Conservation (phyloP, 2,329 filamentous ascomycete genomes). For the Diaporthe caulivora region DNA sequence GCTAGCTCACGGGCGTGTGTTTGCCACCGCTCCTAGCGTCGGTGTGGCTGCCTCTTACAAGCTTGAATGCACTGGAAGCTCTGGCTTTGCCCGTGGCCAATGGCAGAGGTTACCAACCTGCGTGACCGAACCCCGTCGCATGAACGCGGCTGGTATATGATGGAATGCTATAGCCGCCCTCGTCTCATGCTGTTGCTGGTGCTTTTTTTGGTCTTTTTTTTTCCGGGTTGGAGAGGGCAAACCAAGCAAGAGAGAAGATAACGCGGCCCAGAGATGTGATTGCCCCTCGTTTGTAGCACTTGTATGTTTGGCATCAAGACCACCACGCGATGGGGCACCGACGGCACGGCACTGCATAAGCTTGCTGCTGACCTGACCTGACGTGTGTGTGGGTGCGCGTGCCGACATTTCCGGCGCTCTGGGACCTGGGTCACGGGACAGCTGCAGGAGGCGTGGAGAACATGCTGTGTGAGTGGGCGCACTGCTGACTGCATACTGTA, state of each 20-base stretch:
- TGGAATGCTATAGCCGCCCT: background rate
- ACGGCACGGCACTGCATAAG: no score
- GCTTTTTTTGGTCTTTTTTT: no score
- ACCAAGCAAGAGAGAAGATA: no score
- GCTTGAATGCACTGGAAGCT: background rate
- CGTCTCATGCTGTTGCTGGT: background rate
- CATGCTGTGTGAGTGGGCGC: no score
- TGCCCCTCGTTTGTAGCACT: no score
- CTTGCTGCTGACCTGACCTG: no score
- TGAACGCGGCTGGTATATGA: constrained; percentile 4
- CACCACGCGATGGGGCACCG: background rate
- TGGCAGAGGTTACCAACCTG: background rate
- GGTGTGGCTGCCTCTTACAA: constrained; percentile 10
- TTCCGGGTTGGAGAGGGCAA: no score
- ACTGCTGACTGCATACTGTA: background rate
- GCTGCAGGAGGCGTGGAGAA: constrained; percentile 1
- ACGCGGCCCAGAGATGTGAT: no score
- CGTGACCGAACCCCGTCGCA: background rate
- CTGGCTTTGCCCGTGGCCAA: constrained; percentile 8
- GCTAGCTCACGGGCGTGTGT: background rate
- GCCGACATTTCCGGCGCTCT: constrained; percentile 13
- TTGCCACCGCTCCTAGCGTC: background rate
- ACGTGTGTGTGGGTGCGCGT: background rate
- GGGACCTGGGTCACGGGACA: constrained; percentile 10
- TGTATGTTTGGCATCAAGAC: background rate